Evolutionary conservation across 768 basidiomycete species (phyloP).

Genomic region (Amanita brunnescens): DNA sequence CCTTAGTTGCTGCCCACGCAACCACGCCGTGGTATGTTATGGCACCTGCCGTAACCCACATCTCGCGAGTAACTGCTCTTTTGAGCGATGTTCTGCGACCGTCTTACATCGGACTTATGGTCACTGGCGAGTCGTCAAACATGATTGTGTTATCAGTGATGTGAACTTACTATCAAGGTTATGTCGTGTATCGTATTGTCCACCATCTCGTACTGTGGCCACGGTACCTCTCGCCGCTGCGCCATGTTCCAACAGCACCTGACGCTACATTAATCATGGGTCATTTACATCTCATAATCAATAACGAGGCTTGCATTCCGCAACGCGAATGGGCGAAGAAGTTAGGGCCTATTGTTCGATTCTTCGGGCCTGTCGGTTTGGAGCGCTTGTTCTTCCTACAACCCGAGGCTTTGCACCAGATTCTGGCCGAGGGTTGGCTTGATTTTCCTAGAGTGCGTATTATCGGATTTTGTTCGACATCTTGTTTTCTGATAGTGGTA

Average conservation of each 20-base stretch:
- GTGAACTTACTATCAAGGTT: background rate
- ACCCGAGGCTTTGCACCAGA: slow-evolving; percentile 35
- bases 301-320: slow-evolving; percentile 32
- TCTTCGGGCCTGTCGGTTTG: slow-evolving; percentile 25
- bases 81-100: background rate
- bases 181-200: slow-evolving; percentile 11
- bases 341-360: slow-evolving; percentile 27
- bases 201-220: slow-evolving; percentile 12
- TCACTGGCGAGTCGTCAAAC: slow-evolving; percentile 5
- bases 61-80: background rate
- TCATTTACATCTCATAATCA: slow-evolving; percentile 29
- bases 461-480: background rate
- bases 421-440: slow-evolving; percentile 35
- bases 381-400: slow-evolving; percentile 36
- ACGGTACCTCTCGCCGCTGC: background rate
- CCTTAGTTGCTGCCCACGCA: background rate
- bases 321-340: slow-evolving; percentile 39
- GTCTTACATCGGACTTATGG: background rate
- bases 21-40: too few species aligned
- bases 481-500: slow-evolving; percentile 26
- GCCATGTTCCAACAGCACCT: slow-evolving; percentile 29
- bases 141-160: slow-evolving; percentile 7
- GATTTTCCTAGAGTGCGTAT: slow-evolving; percentile 33
- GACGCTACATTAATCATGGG: slow-evolving; percentile 24
- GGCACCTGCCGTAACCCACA: too few species aligned